Evolutionary conservation across 2,329 filamentous ascomycete genomes (phyloP).

Genomic region (Colletotrichum horii): DNA sequence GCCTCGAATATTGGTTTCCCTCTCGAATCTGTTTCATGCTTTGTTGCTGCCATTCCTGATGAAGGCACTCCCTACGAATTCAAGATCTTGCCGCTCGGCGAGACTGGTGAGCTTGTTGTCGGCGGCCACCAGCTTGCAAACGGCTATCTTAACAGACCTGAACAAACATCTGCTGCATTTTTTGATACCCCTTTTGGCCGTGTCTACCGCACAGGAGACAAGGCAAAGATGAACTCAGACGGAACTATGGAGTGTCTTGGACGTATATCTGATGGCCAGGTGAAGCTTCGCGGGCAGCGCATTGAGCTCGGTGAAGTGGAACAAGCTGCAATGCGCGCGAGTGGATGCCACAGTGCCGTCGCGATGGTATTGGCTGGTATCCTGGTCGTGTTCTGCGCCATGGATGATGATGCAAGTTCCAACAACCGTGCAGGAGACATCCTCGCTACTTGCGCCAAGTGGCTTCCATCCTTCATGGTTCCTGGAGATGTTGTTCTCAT

Average conservation of each 20-base stretch:
- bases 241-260: slow-evolving; percentile 85
- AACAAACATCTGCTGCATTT: slow-evolving; percentile 77
- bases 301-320: slow-evolving; percentile 83
- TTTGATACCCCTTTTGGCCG: slow-evolving; percentile 70
- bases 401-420: slow-evolving; percentile 40
- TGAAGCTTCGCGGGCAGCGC: slow-evolving; percentile 85
- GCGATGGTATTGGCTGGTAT: slow-evolving; percentile 71
- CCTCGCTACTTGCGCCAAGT: slow-evolving; percentile 66
- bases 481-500: slow-evolving; percentile 74
- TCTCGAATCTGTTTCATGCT: slow-evolving; percentile 81
- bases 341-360: slow-evolving; percentile 68
- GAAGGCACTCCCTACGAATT: slow-evolving; percentile 37
- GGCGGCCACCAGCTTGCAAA: slow-evolving; percentile 81
- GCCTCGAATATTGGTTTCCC: slow-evolving; percentile 73
- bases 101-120: slow-evolving; percentile 80
- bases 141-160: slow-evolving; percentile 81
- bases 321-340: slow-evolving; percentile 66
- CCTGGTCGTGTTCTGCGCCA: slow-evolving; percentile 77
- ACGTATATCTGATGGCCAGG: slow-evolving; percentile 78
- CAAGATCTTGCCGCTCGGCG: slow-evolving; percentile 65
- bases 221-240: slow-evolving; percentile 69
- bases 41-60: slow-evolving; percentile 62
- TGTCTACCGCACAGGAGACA: slow-evolving; percentile 87
- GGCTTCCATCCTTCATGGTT: slow-evolving; percentile 85
- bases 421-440: slow-evolving; percentile 42